Evolutionary conservation across 495 filamentous ascomycete species (phyloP).

Genomic region (Tetracladium marchalianum): DNA sequence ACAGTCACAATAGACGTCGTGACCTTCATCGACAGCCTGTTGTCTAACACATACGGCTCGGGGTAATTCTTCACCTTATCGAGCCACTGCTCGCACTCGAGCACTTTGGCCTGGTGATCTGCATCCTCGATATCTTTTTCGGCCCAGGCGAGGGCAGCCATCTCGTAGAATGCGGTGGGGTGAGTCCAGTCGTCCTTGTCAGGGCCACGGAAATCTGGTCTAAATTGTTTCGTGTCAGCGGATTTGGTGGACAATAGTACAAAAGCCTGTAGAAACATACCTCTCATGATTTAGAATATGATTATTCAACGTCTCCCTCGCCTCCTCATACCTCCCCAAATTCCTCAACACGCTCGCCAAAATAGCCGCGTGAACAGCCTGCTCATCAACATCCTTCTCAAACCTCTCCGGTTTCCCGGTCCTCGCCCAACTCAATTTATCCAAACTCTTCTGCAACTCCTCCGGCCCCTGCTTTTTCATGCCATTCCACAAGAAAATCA

Average conservation of each 20-base stretch:
- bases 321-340: conserved; percentile 48
- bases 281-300: conserved; percentile 53
- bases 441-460: conserved; percentile 55
- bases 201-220: conserved; percentile 56
- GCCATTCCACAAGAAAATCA: conserved; percentile 93
- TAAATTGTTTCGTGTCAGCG: conserved; percentile 15
- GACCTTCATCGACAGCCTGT: conserved; percentile 74
- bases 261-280: conserved; percentile 27
- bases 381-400: conserved; percentile 66
- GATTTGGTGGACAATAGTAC: not conserved
- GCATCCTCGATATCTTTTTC: conserved; percentile 27
- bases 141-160: conserved; percentile 74
- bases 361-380: conserved; percentile 55
- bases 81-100: conserved; percentile 61
- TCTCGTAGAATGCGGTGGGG: conserved; percentile 80
- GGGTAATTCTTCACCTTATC: conserved; percentile 69
- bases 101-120: conserved; percentile 29
- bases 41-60: conserved; percentile 78
- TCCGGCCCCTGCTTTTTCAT: conserved; percentile 61
- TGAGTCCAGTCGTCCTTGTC: conserved; percentile 73
- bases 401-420: conserved; percentile 42
- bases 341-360: conserved; percentile 58
- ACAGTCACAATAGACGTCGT: conserved; percentile 72
- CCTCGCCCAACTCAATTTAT: conserved; percentile 52
- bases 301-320: conserved; percentile 49